These are phyloP conservation scores for Cucurbita ficifolia DNA, from an alignment of 306 rosid species.

Conservation along the genomic window DNA sequence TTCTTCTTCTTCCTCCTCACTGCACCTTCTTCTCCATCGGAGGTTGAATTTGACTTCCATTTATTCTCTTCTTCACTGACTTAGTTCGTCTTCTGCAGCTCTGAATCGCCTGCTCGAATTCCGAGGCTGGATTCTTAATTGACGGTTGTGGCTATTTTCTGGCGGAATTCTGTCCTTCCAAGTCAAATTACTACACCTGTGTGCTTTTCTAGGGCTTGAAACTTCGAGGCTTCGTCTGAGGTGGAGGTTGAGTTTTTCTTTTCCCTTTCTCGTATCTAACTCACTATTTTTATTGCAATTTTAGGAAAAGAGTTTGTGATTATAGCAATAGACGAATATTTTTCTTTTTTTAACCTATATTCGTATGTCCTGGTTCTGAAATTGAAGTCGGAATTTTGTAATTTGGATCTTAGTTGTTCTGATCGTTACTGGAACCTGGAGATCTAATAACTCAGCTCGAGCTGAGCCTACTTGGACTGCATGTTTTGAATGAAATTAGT, in stretches of 20 bases:
- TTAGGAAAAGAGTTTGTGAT: not conserved
- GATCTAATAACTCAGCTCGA: not conserved
- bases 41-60: conserved; percentile 13
- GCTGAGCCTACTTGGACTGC: not conserved
- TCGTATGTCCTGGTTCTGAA: not conserved
- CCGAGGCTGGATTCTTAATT: conserved; percentile 2
- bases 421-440: not conserved
- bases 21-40: not conserved
- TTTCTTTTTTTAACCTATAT: not conserved
- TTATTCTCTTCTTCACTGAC: not conserved
- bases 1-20: not conserved
- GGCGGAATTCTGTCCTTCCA: not conserved
- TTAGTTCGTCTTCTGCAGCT: not conserved
- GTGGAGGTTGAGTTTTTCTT: not conserved
- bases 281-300: not conserved
- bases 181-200: conserved; percentile 9
- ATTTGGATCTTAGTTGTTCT: not conserved
- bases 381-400: not conserved
- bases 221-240: conserved; percentile 3
- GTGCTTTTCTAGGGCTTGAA: conserved; percentile 17
- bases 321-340: not conserved
- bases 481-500: not conserved
- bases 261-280: not conserved
- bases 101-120: conserved; percentile 8
- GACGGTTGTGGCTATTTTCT: not conserved